Base-by-base conservation (phyloP, 2,329 filamentous ascomycete genomes). In the Trichoderma aggressivum region DNA sequence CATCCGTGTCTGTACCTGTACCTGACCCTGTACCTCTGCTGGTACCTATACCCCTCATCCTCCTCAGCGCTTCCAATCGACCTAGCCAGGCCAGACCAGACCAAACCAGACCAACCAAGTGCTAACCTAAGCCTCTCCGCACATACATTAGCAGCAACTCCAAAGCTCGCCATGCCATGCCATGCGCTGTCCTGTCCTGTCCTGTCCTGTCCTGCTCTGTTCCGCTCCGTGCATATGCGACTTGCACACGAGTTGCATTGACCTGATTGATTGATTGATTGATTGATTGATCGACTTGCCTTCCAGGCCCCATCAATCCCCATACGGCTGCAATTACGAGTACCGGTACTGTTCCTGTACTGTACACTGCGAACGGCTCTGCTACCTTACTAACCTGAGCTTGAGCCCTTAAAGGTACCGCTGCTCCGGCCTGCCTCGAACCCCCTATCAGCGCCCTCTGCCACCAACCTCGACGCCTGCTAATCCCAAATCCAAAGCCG, bases 401-500 rank as follows among this genome's bases (percentile, higher is more conserved):
- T 50, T 50, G 43, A 39, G 59, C 32, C 59, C 55, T 58, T 36
- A 5, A n/a, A 34, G 18, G 58, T 30, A 64, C 62, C 63, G 63
- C 63, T 47, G 60, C 63, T 66, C 47, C 63, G 50, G 63, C 60
- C n/a, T n/a, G n/a, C 58, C 36, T 30, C 26, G n/a, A 47, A 66
- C 47, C 63, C 47, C 63, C 63, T 58, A 56, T 58, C 63, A 66
- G 63, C 63, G 34, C 43, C 43, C 21, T 34, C 28, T 21, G 30
- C 26, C n/a, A 36, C 58, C 58, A 60, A 60, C 28, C 58, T 60
- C 58, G 58, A 58, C 53, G 36, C 21, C 32, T 56, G 59, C 43
- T 66, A n/a, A 56, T 59, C 64, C 64, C 64, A 67, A 59, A 32
- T 63, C 58, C 70, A 67, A 62, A 55, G 66, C 64, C 70, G 56